These are phyloP conservation scores for Misopates orontium DNA, from an alignment of 257 asterid species.

Conservation along the genomic window DNA sequence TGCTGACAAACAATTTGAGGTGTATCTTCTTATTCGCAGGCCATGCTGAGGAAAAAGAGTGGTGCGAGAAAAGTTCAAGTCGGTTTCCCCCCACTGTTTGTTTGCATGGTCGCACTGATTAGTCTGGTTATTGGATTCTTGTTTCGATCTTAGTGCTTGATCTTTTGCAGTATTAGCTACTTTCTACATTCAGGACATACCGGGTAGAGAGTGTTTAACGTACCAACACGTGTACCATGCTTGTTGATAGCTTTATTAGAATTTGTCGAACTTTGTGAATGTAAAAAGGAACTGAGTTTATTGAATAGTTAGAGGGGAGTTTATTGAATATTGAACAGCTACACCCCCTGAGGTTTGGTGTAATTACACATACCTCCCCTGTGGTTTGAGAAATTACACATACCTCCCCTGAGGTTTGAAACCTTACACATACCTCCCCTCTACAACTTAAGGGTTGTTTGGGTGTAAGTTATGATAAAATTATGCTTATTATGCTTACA, in stretches of 20 bases:
- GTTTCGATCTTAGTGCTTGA: slow-evolving; percentile 23
- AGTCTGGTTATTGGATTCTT: slow-evolving; percentile 39
- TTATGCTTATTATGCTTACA: too few species aligned
- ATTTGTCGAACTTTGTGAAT: background rate
- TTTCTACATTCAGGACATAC: background rate
- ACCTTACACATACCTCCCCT: too few species aligned
- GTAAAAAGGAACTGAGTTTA: background rate
- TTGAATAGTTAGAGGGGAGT: too few species aligned
- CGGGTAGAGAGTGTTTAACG: slow-evolving; percentile 6
- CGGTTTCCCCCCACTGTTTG: slow-evolving; percentile 48
- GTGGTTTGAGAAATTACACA: too few species aligned
- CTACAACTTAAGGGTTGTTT: too few species aligned
- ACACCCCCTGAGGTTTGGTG: too few species aligned
- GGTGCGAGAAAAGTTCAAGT: slow-evolving; percentile 33
- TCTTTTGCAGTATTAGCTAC: background rate
- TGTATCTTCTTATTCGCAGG: slow-evolving; percentile 31
- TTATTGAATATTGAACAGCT: too few species aligned
- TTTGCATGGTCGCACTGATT: slow-evolving; percentile 42
- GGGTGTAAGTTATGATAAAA: too few species aligned
- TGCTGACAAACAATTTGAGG: background rate
- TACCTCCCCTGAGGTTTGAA: too few species aligned
- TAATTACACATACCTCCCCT: too few species aligned
- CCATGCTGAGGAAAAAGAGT: slow-evolving; percentile 27
- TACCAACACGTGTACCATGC: background rate
- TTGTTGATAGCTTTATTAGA: slow-evolving; percentile 8